These are phyloP conservation scores for Ceratocystis ficicola DNA, from an alignment of 2,329 filamentous ascomycete species.

Conservation along the genomic window DNA sequence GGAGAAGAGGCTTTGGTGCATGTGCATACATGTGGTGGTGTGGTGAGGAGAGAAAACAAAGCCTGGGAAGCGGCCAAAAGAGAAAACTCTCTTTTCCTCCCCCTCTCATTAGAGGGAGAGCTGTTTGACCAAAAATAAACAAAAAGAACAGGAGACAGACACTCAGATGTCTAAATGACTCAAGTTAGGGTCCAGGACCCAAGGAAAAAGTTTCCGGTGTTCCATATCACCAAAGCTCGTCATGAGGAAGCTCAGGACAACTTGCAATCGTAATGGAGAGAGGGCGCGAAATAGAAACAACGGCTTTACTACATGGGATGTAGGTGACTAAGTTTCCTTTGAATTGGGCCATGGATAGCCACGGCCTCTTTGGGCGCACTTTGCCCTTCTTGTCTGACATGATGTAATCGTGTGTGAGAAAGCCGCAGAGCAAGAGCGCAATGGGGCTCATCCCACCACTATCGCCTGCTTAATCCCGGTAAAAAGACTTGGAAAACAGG, in stretches of 20 bases:
- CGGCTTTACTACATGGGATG: background rate
- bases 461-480: background rate
- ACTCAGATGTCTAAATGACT: constrained; percentile 2
- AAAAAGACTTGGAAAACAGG: background rate
- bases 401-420: background rate
- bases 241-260: background rate
- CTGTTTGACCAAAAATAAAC: background rate
- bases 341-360: background rate
- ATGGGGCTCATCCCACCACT: too few relatives aligned
- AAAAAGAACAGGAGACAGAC: background rate
- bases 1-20: background rate
- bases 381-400: background rate
- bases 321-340: background rate
- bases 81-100: background rate
- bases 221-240: background rate
- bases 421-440: background rate
- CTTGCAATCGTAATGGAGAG: background rate
- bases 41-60: background rate
- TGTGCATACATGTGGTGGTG: background rate
- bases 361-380: background rate
- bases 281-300: background rate
- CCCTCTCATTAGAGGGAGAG: background rate
- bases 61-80: background rate
- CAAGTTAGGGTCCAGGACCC: background rate
- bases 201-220: background rate